These are phyloP conservation scores for Candida tallmaniae DNA, from an alignment of 805 yeast species.

Conservation along the genomic window DNA sequence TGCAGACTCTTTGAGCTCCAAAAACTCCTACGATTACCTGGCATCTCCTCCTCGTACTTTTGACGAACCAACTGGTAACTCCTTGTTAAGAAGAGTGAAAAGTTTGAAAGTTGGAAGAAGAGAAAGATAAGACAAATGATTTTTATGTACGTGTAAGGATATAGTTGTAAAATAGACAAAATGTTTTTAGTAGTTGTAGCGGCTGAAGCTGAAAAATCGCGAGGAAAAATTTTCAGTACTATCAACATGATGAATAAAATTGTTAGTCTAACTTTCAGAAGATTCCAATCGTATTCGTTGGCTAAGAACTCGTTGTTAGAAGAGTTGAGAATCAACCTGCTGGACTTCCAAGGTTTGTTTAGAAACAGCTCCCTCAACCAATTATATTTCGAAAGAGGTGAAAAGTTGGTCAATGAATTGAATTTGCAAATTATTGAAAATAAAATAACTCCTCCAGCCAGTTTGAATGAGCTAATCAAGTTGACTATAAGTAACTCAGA, in stretches of 20 bases:
- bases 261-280: slow-evolving; percentile 1
- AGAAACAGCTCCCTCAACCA: slow-evolving; percentile 28
- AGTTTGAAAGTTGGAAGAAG: slow-evolving; percentile 76
- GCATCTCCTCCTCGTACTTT: slow-evolving; percentile 13
- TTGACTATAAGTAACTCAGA: slow-evolving; percentile 43
- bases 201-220: not conserved
- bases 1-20: slow-evolving; percentile 28
- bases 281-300: slow-evolving; percentile 27
- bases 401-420: slow-evolving; percentile 28
- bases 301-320: slow-evolving; percentile 31
- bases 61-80: slow-evolving; percentile 35
- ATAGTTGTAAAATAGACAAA: slow-evolving; percentile 1
- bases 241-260: slow-evolving; percentile 2
- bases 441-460: slow-evolving; percentile 18
- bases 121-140: slow-evolving; percentile 13
- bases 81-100: slow-evolving; percentile 79
- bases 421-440: slow-evolving; percentile 28
- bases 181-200: not conserved
- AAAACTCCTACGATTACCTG: slow-evolving; percentile 17
- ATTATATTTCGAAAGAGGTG: slow-evolving; percentile 38
- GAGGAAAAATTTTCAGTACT: slow-evolving; percentile 6
- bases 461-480: slow-evolving; percentile 31
- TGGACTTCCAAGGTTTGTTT: slow-evolving; percentile 32
- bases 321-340: slow-evolving; percentile 19
- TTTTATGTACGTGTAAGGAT: not conserved